Evolutionary conservation across 768 basidiomycete species (phyloP), one percentile per base, ranked within the genome.

Genomic region (Polyporus arcularius): DNA sequence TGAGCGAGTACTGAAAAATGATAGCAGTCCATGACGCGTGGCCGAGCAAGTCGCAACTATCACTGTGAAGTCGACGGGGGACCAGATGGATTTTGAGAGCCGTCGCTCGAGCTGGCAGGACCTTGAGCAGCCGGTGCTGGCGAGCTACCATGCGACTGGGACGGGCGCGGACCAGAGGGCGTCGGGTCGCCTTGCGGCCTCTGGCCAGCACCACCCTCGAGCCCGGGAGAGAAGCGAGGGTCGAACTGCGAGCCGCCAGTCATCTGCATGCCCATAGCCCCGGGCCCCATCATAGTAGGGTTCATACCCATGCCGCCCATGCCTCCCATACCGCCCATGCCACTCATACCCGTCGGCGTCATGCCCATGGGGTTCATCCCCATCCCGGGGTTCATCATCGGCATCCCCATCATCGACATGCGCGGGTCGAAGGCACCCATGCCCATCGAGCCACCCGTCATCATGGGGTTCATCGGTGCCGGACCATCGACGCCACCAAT

Each of bases 361-460:
- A 80, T 78, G 21, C 74, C 74, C 75, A 80, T 79, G 73, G 79
- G 78, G 76, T 78, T 87, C 38, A 85, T 85, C 65, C 86, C 87
- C 65, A 66, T 65, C 31, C 69, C 71, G 81, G 73, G 69, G 46
- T 74, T 80, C 85, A 89, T 87, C 83, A 87, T 85, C 14, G 83
- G 80, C 84, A 88, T 86, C 18, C 84, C 80, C 84, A 86, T 89
- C 88, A 90, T 90, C 62, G 89, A 90, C 87, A 90, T 88, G 40
- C 89, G 82, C 60, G 90, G 90, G 72, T 90, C 89, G 63, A 83
- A 88, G 59, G 57, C 63, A 12, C 58, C 66, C 66, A 67, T 67
- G 39, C 70, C 74, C 79, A 82, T 82, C 31, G 76, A 78, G 21
- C 71, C 74, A 14, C 83, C 85, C 9, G 83, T 80, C 85, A 86